Conservation (phyloP, 2,329 filamentous ascomycete species). For the Aspergillus unguis region DNA sequence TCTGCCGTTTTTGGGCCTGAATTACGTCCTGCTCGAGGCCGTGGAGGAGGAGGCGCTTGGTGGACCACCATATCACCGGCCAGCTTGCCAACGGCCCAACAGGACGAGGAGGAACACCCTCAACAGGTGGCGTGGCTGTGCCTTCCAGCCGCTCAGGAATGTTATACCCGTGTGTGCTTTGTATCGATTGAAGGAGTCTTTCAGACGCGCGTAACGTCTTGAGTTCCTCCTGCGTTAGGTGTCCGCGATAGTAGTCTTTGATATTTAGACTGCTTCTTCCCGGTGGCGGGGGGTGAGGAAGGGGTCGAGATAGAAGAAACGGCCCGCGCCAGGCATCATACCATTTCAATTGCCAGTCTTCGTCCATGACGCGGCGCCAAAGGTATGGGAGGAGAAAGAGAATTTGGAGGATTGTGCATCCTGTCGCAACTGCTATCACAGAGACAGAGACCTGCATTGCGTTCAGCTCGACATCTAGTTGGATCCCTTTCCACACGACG, state of each 20-base stretch:
- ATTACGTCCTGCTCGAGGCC: conserved; percentile 9
- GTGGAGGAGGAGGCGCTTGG: conserved; percentile 26
- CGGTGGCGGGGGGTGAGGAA: conserved; percentile 1
- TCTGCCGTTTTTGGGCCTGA: conserved; percentile 3
- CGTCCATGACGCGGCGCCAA: conserved; percentile 10
- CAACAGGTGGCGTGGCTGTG: neutral
- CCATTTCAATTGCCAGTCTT: conserved; percentile 11
- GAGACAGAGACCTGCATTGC: conserved; percentile 3
- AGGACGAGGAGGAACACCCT: conserved; percentile 4
- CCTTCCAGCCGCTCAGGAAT: conserved; percentile 2
- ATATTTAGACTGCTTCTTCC: conserved; percentile 4
- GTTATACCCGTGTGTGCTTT: neutral
- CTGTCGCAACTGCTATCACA: conserved; percentile 5
- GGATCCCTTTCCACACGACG: conserved; percentile 10
- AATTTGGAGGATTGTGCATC: conserved; percentile 5
- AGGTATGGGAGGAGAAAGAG: conserved; percentile 10
- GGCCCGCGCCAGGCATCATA: conserved; percentile 6
- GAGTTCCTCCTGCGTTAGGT: conserved; percentile 7
- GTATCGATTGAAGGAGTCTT: conserved; percentile 6
- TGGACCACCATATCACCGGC: conserved; percentile 1
- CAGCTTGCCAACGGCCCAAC: neutral
- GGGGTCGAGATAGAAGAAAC: neutral
- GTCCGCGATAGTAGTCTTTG: conserved; percentile 10
- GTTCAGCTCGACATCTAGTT: conserved; percentile 2
- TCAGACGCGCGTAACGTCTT: conserved; percentile 9